These are phyloP conservation scores for Citrus reticulata DNA, from an alignment of 345 rosid species.

Conservation along the genomic window DNA sequence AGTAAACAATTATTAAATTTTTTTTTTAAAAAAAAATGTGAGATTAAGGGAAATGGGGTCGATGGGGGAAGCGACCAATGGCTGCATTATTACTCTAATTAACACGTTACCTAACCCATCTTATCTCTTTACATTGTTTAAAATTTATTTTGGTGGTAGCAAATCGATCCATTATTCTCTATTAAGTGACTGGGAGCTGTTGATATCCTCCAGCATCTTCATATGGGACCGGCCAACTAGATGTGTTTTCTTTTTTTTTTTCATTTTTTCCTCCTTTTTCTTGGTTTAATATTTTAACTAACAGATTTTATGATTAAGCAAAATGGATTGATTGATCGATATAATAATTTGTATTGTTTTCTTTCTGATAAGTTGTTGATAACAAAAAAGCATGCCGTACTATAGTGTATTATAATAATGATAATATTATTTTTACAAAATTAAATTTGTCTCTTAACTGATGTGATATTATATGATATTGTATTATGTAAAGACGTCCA, in stretches of 20 bases:
- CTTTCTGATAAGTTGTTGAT: not conserved
- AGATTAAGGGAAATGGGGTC: constrained; percentile 21
- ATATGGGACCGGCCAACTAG: not conserved
- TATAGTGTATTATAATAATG: too few relatives aligned
- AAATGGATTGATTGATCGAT: too few relatives aligned
- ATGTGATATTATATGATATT: too few relatives aligned
- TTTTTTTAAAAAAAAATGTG: not conserved
- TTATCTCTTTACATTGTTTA: constrained; percentile 20
- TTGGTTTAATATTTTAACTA: too few relatives aligned
- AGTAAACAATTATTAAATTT: not conserved
- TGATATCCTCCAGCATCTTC: not conserved
- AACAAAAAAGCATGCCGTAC: too few relatives aligned
- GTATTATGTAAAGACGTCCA: too few relatives aligned
- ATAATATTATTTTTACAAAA: too few relatives aligned
- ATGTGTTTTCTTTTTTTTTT: not conserved
- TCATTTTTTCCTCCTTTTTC: too few relatives aligned
- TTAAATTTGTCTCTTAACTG: too few relatives aligned
- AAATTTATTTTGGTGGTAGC: not conserved
- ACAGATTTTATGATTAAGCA: too few relatives aligned
- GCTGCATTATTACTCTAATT: not conserved
- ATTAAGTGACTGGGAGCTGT: too few relatives aligned
- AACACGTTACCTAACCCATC: constrained; percentile 15
- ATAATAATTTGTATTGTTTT: too few relatives aligned
- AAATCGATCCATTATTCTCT: not conserved
- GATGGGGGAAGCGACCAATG: constrained; percentile 18